Conservation (phyloP, 352 stramenopile genomes). For the Phytophthora chlamydospora region DNA sequence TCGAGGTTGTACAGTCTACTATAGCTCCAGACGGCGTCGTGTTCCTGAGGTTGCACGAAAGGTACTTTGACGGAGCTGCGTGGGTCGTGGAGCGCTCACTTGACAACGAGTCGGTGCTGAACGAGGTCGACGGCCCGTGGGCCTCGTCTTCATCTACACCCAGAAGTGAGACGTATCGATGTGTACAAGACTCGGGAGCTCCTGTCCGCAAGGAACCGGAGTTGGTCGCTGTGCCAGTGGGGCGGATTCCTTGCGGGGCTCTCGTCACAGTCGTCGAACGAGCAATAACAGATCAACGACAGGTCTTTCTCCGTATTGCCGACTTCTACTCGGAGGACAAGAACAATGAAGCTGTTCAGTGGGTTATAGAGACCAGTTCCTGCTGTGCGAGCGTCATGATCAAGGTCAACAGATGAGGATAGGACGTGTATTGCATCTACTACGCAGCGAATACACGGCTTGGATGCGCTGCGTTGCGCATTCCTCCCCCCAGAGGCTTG, state of each 20-base stretch:
- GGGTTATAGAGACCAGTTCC: conserved; percentile 82
- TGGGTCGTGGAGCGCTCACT: conserved; percentile 80
- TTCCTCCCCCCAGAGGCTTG: background rate
- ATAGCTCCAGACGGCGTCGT: conserved; percentile 58
- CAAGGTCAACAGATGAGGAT: conserved; percentile 32
- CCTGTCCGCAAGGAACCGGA: conserved; percentile 63
- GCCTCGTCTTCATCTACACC: conserved; percentile 3
- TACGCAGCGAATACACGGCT: conserved; percentile 1
- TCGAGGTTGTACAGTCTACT: conserved; percentile 64
- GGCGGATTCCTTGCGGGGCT: conserved; percentile 59
- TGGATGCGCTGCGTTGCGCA: background rate
- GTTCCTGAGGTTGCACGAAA: conserved; percentile 62
- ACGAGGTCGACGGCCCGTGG: conserved; percentile 62
- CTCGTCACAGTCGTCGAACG: conserved; percentile 62
- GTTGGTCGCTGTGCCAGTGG: conserved; percentile 59
- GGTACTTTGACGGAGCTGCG: conserved; percentile 72
- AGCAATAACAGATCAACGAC: conserved; percentile 62
- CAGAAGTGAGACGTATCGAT: conserved; percentile 51
- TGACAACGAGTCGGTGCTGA: conserved; percentile 81
- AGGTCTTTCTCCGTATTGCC: conserved; percentile 62
- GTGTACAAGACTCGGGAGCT: conserved; percentile 72
- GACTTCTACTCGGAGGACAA: conserved; percentile 11
- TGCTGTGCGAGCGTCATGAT: conserved; percentile 82
- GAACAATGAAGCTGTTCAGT: conserved; percentile 26
- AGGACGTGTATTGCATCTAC: background rate